Evolutionary conservation across 768 basidiomycete genomes (phyloP).

Genomic region (Mycena sanguinolenta): DNA sequence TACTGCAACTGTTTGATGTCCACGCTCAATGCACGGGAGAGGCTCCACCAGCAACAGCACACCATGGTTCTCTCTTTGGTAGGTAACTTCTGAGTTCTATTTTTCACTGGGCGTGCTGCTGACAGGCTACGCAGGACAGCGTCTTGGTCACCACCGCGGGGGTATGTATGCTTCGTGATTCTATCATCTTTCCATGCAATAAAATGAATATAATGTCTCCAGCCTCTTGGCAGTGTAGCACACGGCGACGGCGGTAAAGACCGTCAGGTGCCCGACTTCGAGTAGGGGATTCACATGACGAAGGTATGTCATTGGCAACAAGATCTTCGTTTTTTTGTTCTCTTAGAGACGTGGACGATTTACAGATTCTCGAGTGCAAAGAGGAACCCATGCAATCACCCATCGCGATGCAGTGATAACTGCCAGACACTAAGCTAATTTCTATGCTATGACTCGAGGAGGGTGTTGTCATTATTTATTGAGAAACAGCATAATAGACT

Average conservation of each 20-base stretch:
- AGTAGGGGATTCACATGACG: slow-evolving; percentile 56
- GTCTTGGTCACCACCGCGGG: background rate
- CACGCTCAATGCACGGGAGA: slow-evolving; percentile 60
- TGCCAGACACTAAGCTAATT: too few species aligned
- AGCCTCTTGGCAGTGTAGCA: slow-evolving; percentile 41
- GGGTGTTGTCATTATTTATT: too few species aligned
- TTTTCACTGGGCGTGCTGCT: background rate
- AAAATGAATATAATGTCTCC: background rate
- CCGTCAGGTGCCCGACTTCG: slow-evolving; percentile 19
- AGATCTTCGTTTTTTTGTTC: too few species aligned
- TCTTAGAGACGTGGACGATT: too few species aligned
- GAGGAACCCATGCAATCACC: too few species aligned
- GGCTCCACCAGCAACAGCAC: slow-evolving; percentile 47
- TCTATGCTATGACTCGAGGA: too few species aligned
- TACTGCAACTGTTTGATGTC: slow-evolving; percentile 64
- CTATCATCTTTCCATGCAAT: background rate
- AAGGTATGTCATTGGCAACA: too few species aligned
- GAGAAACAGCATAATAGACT: too few species aligned
- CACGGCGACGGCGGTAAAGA: slow-evolving; percentile 21
- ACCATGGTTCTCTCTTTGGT: slow-evolving; percentile 35
- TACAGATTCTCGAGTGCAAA: too few species aligned
- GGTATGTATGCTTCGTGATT: background rate
- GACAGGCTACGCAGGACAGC: slow-evolving; percentile 6
- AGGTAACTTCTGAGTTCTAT: background rate
- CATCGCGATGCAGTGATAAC: too few species aligned